These are phyloP conservation scores for Maudiozyma serrabonitensis DNA, from an alignment of 805 yeast genomes.

Conservation along the genomic window DNA sequence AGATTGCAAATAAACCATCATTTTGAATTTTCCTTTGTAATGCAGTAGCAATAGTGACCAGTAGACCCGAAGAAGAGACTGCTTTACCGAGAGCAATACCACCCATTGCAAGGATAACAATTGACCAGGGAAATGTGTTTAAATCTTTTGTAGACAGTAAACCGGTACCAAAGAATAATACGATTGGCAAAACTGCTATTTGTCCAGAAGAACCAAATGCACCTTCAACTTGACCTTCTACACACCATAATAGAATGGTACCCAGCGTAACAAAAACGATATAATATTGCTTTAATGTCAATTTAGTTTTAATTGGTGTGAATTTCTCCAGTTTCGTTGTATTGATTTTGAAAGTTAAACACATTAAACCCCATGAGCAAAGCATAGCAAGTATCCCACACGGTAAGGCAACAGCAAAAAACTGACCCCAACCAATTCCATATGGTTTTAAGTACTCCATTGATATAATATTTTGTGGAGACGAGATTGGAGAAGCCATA, in stretches of 20 bases:
- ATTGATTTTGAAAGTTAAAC: slow-evolving; percentile 45
- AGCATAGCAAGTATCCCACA: slow-evolving; percentile 55
- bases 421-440: slow-evolving; percentile 72
- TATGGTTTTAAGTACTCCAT: slow-evolving; percentile 67
- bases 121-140: slow-evolving; percentile 93
- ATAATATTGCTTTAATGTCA: slow-evolving; percentile 65
- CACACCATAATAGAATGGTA: slow-evolving; percentile 86
- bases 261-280: slow-evolving; percentile 54
- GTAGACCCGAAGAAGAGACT: slow-evolving; percentile 82
- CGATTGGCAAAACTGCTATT: slow-evolving; percentile 77
- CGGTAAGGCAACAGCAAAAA: slow-evolving; percentile 86
- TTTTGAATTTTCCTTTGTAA: slow-evolving; percentile 59
- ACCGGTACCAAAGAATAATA: slow-evolving; percentile 85
- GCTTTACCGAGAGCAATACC: slow-evolving; percentile 93
- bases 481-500: slow-evolving; percentile 93
- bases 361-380: slow-evolving; percentile 59
- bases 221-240: slow-evolving; percentile 59
- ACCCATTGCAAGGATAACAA: slow-evolving; percentile 94
- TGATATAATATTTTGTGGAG: slow-evolving; percentile 92
- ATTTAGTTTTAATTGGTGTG: slow-evolving; percentile 48
- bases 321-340: slow-evolving; percentile 39
- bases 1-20: slow-evolving; percentile 55
- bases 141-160: slow-evolving; percentile 74
- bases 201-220: slow-evolving; percentile 88
- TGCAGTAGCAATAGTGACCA: slow-evolving; percentile 63